These are phyloP conservation scores for Penicillium paradoxum DNA, from an alignment of 495 filamentous ascomycete genomes.

Conservation along the genomic window DNA sequence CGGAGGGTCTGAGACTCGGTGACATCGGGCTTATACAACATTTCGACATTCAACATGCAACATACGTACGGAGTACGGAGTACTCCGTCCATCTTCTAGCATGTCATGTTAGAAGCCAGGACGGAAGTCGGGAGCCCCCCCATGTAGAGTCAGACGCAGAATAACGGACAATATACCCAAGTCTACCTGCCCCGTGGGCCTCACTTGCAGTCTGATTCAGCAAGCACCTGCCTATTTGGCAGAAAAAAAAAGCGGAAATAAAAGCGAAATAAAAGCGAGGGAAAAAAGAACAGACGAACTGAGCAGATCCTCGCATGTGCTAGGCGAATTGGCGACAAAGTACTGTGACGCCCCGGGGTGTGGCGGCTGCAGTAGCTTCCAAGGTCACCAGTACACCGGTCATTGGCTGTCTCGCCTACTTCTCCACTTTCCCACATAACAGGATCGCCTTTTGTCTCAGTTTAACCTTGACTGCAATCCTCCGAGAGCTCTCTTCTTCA, in stretches of 20 bases:
- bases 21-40: background rate
- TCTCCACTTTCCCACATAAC: background rate
- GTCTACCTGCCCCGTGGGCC: background rate
- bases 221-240: background rate
- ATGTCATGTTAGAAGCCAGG: background rate
- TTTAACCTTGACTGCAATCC: background rate
- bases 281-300: background rate
- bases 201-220: background rate
- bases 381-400: background rate
- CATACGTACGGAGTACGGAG: background rate
- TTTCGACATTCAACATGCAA: background rate
- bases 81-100: background rate
- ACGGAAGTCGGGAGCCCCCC: background rate
- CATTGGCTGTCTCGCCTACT: background rate
- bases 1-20: background rate
- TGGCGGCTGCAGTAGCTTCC: background rate
- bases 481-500: background rate
- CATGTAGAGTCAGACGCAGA: background rate
- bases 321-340: background rate
- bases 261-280: background rate
- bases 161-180: slow-evolving; percentile 6
- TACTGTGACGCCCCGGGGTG: background rate
- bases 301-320: background rate
- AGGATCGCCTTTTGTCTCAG: background rate
- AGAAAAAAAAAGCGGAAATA: background rate